phyloP scores from a whole-genome alignment of 495 filamentous ascomycete genomes.

The Elasticomyces elasticus region DNA sequence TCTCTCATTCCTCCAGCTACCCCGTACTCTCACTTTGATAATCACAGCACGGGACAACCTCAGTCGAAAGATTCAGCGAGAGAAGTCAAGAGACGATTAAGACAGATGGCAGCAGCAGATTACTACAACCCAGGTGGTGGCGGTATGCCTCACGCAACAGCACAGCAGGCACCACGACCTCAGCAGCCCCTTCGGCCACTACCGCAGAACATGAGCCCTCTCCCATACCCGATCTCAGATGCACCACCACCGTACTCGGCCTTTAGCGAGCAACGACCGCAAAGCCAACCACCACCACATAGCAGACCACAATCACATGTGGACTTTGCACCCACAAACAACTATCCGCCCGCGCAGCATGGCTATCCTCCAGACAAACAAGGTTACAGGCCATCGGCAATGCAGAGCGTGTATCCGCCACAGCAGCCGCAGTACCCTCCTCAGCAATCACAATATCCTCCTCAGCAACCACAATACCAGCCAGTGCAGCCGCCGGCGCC shows the following conservation, averaged over 20 bases:
- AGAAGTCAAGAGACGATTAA: not conserved
- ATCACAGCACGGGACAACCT: not conserved
- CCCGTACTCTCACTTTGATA: not conserved
- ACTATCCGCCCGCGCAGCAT: not conserved
- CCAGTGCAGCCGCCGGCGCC: not conserved
- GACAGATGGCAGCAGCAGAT: constrained; percentile 17
- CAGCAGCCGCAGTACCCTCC: not conserved
- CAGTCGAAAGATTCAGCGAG: not conserved
- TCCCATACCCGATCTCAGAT: constrained; percentile 20
- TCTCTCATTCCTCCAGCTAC: not conserved
- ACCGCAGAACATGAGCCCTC: not conserved
- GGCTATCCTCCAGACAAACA: constrained; percentile 17
- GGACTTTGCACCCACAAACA: not conserved
- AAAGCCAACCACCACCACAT: constrained; percentile 17
- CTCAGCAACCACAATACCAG: not conserved
- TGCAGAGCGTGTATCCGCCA: constrained; percentile 3
- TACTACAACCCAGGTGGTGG: constrained; percentile 14
- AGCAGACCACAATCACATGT: constrained; percentile 2
- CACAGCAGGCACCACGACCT: not conserved
- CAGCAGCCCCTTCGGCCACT: constrained; percentile 5
- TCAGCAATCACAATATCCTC: not conserved
- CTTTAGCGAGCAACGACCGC: constrained; percentile 3
- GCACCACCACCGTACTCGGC: constrained; percentile 18
- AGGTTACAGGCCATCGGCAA: not conserved
- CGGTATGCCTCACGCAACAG: constrained; percentile 3